Evolutionary conservation across 805 yeast genomes (phyloP).

Genomic region (Yarrowia osloensis): DNA sequence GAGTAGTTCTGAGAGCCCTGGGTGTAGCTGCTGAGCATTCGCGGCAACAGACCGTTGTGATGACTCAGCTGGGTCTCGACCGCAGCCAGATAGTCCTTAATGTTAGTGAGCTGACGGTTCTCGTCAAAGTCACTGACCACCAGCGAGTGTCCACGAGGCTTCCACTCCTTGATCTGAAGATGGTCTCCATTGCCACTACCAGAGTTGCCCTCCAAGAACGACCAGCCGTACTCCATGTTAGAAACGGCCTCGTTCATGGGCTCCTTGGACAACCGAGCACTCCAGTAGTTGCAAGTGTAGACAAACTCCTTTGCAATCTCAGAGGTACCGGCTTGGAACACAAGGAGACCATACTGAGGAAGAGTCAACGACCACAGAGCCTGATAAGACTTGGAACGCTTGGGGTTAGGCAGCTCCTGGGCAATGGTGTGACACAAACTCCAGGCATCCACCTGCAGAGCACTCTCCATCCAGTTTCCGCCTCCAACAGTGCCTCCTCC

Average conservation of each 20-base stretch:
- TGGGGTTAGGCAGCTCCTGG: constrained; percentile 44
- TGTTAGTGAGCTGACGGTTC: constrained; percentile 46
- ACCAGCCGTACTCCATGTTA: constrained; percentile 81
- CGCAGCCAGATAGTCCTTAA: constrained; percentile 47
- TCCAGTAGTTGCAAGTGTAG: constrained; percentile 86
- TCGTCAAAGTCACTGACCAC: constrained; percentile 40
- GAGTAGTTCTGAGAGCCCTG: constrained; percentile 37
- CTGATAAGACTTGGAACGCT: constrained; percentile 43
- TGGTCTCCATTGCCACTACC: constrained; percentile 34
- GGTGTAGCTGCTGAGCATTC: constrained; percentile 44
- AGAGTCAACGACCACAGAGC: constrained; percentile 58
- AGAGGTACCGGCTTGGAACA: constrained; percentile 65
- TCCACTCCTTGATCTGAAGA: constrained; percentile 41
- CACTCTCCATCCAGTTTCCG: constrained; percentile 70
- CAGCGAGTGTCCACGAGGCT: constrained; percentile 41
- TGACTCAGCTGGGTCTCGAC: constrained; percentile 47
- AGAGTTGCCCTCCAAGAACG: constrained; percentile 20
- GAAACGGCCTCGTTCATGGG: constrained; percentile 74
- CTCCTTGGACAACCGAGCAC: constrained; percentile 77
- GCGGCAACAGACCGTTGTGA: constrained; percentile 49
- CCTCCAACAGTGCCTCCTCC: constrained; percentile 51
- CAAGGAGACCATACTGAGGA: constrained; percentile 51
- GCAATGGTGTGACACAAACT: constrained; percentile 51
- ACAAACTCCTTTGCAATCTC: constrained; percentile 71
- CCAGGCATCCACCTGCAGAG: constrained; percentile 57